These are phyloP conservation scores for Tuber brumale DNA, from an alignment of 495 filamentous ascomycete species.

Conservation along the genomic window DNA sequence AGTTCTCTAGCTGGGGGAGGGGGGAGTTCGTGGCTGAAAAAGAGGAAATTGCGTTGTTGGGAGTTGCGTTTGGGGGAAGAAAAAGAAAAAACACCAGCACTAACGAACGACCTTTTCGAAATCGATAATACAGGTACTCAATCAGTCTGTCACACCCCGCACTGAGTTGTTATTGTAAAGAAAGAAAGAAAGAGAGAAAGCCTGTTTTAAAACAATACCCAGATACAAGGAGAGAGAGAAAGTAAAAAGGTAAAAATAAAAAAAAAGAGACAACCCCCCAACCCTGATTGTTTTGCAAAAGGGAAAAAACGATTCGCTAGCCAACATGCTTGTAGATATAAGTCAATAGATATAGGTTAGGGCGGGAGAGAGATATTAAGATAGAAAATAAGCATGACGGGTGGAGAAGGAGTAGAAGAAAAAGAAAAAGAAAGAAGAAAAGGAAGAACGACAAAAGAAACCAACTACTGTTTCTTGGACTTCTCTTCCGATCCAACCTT, in stretches of 20 bases:
- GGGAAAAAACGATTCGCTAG: not conserved
- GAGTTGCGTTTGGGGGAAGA: not conserved
- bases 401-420: too few relatives aligned
- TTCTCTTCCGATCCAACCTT: slow-evolving; percentile 3
- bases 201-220: slow-evolving; percentile 30
- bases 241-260: slow-evolving; percentile 1
- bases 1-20: not conserved
- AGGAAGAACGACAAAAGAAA: slow-evolving; percentile 14
- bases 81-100: not conserved
- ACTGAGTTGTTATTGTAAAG: slow-evolving; percentile 7
- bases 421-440: not conserved
- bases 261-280: not conserved
- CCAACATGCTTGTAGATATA: too few relatives aligned
- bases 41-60: not conserved
- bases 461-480: slow-evolving; percentile 32
- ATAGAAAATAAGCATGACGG: too few relatives aligned
- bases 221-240: slow-evolving; percentile 8
- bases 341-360: slow-evolving; percentile 8
- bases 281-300: not conserved
- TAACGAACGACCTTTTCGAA: not conserved
- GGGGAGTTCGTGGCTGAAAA: too few relatives aligned
- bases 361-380: not conserved
- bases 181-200: slow-evolving; percentile 22
- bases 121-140: not conserved
- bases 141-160: slow-evolving; percentile 4